A percentile compares a stretch with the other conserved stretches of the same genome.
Evolutionary conservation across 352 stramenopile species (phyloP).

Genomic region (Pythium guiyangense): DNA sequence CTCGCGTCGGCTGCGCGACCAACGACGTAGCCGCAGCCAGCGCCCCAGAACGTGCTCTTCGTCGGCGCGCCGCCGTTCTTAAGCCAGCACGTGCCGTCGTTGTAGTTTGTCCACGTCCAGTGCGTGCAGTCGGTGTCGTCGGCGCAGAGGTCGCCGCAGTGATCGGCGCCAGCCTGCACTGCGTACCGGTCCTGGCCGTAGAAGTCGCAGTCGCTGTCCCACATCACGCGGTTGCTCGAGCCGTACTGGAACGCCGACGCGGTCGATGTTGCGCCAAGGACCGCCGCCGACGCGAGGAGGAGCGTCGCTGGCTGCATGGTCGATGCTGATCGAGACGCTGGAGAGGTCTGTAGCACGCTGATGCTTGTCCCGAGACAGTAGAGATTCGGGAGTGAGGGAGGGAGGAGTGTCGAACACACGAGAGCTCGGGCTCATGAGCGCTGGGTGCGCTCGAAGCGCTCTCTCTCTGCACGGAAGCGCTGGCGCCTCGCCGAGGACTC

Average conservation of each 20-base stretch:
- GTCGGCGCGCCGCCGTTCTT: constrained; percentile 23
- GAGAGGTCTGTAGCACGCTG: not conserved
- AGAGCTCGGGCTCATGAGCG: not conserved
- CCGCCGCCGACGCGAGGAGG: not conserved
- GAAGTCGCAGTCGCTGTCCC: constrained; percentile 17
- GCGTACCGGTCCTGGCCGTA: constrained; percentile 15
- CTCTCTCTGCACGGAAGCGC: not conserved
- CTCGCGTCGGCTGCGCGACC: constrained; percentile 17
- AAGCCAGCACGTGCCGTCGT: constrained; percentile 51
- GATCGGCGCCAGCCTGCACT: constrained; percentile 1
- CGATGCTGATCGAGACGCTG: not conserved
- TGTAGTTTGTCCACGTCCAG: constrained; percentile 52
- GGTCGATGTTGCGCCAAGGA: not conserved
- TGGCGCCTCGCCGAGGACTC: not conserved
- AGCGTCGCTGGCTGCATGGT: not conserved
- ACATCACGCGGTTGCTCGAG: constrained; percentile 13
- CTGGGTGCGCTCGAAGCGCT: not conserved
- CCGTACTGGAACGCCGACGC: constrained; percentile 5
- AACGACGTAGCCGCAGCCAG: constrained; percentile 34
- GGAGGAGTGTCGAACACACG: not conserved
- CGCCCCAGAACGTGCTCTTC: constrained; percentile 17
- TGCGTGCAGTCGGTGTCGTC: constrained; percentile 29
- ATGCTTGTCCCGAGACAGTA: not conserved
- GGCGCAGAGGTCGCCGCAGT: constrained; percentile 15
- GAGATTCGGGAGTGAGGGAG: not conserved